Base-by-base conservation (phyloP, 768 basidiomycete species). In the Boletus rufocinnamomeus region DNA sequence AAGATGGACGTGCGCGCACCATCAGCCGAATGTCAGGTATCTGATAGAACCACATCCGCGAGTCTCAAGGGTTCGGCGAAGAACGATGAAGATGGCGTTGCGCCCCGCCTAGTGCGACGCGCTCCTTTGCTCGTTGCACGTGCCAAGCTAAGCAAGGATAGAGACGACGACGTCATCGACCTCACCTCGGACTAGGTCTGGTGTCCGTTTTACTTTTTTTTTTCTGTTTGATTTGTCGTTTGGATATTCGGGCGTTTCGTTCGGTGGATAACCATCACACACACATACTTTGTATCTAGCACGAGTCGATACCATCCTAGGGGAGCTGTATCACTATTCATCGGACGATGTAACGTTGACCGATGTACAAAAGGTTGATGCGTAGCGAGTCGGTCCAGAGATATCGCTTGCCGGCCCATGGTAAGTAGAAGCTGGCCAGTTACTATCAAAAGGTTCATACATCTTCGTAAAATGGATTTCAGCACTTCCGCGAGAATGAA, bases 151-250 rank as follows among this genome's bases (percentile, higher is more conserved):
- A 50, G 30, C 50, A 57, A 57, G 34, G 27, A 16, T 8, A 52
- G 19, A 50, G 53, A 66, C 9, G 43, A 77, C 27, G 37, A 38
- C 17, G 57, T 80, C n/a, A 80, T 79, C 32, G 79, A 79, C 70
- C 66, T 79, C 17, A 79, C 79, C 7, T 79, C 62, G 19, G 63
- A 66, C 43, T 68, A 68, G 52, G 25, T 52, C 21, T 28, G 1
- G 21, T 1, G 6, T 41, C 10, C 3, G 34, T 38, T 38, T 38
- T 49, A 43, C 19, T 9, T 32, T 32, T 13, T 41, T 7, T 4
- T 46, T 50, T 54, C 17, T 8, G 3, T 55, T n/a, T 1, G 48
- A 0, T 56, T 50, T 56, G 21, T 37, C 60, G 4, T 30, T 30
- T 28, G 25, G 23, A 55, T 50, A 38, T 44, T 37, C 10, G n/a